Base-by-base conservation (phyloP, 192 early-diverging fungal genomes). In the Allomyces arbusculus region DNA sequence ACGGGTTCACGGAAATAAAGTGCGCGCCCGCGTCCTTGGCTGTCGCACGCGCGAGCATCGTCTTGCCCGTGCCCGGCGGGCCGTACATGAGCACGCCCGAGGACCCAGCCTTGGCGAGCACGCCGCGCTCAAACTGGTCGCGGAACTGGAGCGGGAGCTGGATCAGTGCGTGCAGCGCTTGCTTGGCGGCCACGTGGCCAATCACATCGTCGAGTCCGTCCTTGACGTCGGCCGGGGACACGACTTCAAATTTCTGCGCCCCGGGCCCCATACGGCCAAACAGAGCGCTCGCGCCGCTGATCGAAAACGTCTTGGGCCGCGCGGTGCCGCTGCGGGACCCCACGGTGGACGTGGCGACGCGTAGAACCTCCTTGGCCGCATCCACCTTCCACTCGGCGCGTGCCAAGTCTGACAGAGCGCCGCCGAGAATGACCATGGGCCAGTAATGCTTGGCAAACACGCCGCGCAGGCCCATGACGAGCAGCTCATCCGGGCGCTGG, bases 31-130 rank as follows among this genome's bases (percentile, higher is more conserved):
- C 85, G 62, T 87, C 85, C 66, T 90, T 91, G 11, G 89, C 88
- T 2, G 91, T 87, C 12, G 87, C 89, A 66, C 90, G 91, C 50
- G 87, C 89, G 63, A 91, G 69, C 79, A 91, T 79, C n/a, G 89
- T 91, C 75, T 91, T 91, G 64, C 89, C 89, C 9, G 89, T 91
- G 33, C 89, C 89, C 14, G 89, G 89, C 45, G 89, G 89, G 14
- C 89, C 89, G 74, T 91, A 91, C 23, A 91, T 71, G n/a, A 91
- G 74, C 40, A 91, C 77, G 9, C 89, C 89, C 25, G 85, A 80
- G 16, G 50, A 58, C 1, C 16, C 50, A 14, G 50, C 50, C 16
- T 58, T 14, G 16, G 50, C 50, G 16, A 58, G 50, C 50, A 58
- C 50, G 20, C 50, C 50, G 16, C 20, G 12, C 50, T 14, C 12